Evolutionary conservation across 2,329 filamentous ascomycete genomes (phyloP), one percentile per base, ranked within the genome.

Genomic region (Phialocephala subalpina): DNA sequence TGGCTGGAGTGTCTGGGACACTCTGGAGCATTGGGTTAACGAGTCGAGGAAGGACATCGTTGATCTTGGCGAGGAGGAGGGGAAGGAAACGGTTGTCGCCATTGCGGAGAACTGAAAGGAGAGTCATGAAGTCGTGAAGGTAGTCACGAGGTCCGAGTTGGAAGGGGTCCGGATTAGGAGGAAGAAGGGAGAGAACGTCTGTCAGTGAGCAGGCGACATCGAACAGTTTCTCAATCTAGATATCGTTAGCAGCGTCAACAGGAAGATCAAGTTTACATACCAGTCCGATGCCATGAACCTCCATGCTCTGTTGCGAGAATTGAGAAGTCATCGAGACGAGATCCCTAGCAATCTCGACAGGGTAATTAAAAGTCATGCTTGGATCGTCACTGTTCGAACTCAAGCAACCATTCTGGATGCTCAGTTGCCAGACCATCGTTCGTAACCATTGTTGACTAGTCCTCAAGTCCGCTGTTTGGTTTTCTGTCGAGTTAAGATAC

Each of bases 51-150:
- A 94, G 80, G 2, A 90, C 84, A 49, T 95, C 91, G 67, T 90
- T 85, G 45, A 95, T 86, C 80, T 95, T 96, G 76, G 86, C 86
- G 63, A 96, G 80, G 1, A 97, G 83, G 0, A 97, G 83, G 2
- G 92, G 92, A 16, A 95, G 82, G 75, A 93, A 96, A 60, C 91
- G 90, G 68, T 90, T 86, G 64, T 94, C 86, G 7, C 92, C 92
- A 64, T 87, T 90, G n/a, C 92, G 91, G 20, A 96, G 84, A 9
- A 87, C 82, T 1, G 89, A 88, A 2, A 94, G 82, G 9, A 93
- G 83, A 65, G 86, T 87, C 47, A 92, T 80, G 35, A 94, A 84
- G 65, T 91, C 86, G 67, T 87, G 87, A 5, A 97, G 86, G 74
- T 93, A 89, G 73, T 95, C 91, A 40, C 88, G 88, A 2, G 92